Evolutionary conservation across 1,139 yeast genomes (phyloP).

Genomic region (Dujonia santamariae): DNA sequence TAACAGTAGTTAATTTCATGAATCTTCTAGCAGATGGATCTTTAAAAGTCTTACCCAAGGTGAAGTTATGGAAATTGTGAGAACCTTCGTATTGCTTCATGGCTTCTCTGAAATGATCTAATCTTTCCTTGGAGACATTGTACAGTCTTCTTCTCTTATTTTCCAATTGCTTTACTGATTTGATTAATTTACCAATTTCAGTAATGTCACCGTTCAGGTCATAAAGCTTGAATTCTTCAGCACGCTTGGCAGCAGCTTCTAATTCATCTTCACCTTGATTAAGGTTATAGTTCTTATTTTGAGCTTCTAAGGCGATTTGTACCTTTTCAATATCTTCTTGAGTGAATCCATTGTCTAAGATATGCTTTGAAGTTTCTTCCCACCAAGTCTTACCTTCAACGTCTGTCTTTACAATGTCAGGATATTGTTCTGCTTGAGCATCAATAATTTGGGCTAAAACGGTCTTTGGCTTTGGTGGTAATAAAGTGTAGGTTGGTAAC

Average conservation of each 20-base stretch:
- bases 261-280: slow-evolving; percentile 5
- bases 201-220: slow-evolving; percentile 36
- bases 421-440: slow-evolving; percentile 50
- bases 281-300: slow-evolving; percentile 11
- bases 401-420: slow-evolving; percentile 61
- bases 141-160: slow-evolving; percentile 66
- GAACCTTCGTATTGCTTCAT: slow-evolving; percentile 78
- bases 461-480: slow-evolving; percentile 84
- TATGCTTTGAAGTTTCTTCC: slow-evolving; percentile 48
- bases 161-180: slow-evolving; percentile 62
- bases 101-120: slow-evolving; percentile 62
- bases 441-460: slow-evolving; percentile 58
- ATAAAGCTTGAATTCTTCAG: slow-evolving; percentile 20
- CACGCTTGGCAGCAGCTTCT: slow-evolving; percentile 10
- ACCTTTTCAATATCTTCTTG: slow-evolving; percentile 38
- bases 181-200: slow-evolving; percentile 44
- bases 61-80: slow-evolving; percentile 94
- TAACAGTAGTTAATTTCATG: slow-evolving; percentile 75
- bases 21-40: slow-evolving; percentile 83
- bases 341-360: slow-evolving; percentile 46
- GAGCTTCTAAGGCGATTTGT: slow-evolving; percentile 16
- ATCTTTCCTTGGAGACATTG: slow-evolving; percentile 59
- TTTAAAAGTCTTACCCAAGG: slow-evolving; percentile 80
- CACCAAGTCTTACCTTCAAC: slow-evolving; percentile 73
- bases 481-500: slow-evolving; percentile 83